Percentiles rank a stretch among this genome's conserved stretches.
phyloP scores from a whole-genome alignment of 768 basidiomycete genomes.

The Panaeolus papilionaceus region DNA sequence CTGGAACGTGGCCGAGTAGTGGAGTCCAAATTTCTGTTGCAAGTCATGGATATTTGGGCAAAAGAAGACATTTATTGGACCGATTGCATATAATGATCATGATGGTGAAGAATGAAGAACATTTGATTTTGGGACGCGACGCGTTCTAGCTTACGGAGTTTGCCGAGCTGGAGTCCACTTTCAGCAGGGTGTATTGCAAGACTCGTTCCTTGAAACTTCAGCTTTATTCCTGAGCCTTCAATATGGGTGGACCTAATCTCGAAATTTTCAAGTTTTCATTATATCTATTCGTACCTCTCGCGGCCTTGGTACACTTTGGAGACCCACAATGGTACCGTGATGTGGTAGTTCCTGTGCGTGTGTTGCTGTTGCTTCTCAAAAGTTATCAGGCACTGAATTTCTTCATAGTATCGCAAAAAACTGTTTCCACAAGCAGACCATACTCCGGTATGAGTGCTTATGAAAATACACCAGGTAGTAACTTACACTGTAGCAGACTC shows the following conservation, averaged over 20 bases:
- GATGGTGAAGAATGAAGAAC: not conserved
- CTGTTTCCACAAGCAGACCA: conserved; percentile 71
- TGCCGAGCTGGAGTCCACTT: conserved; percentile 1
- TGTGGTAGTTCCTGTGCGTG: conserved; percentile 74
- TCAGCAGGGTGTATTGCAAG: conserved; percentile 3
- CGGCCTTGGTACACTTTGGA: conserved; percentile 83
- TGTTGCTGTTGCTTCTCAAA: not conserved
- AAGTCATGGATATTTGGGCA: not conserved
- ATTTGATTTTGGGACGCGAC: not conserved
- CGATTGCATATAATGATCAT: not conserved
- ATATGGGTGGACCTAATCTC: conserved; percentile 78
- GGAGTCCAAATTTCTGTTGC: not conserved
- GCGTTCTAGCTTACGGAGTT: conserved; percentile 1
- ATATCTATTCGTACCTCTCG: conserved; percentile 86
- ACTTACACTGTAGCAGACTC: conserved; percentile 40
- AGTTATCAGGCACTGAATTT: conserved; percentile 4
- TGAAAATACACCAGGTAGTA: not conserved
- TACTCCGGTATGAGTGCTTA: conserved; percentile 49
- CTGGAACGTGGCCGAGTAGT: not conserved
- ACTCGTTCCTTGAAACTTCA: not conserved
- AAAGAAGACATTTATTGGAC: not conserved
- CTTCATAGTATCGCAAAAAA: conserved; percentile 68
- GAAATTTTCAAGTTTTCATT: conserved; percentile 91
- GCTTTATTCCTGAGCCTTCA: conserved; percentile 15
- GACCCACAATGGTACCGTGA: conserved; percentile 87